These are phyloP conservation scores for Selaginella tamariscina DNA, from an alignment of 75 land plant genomes.

Conservation along the genomic window DNA sequence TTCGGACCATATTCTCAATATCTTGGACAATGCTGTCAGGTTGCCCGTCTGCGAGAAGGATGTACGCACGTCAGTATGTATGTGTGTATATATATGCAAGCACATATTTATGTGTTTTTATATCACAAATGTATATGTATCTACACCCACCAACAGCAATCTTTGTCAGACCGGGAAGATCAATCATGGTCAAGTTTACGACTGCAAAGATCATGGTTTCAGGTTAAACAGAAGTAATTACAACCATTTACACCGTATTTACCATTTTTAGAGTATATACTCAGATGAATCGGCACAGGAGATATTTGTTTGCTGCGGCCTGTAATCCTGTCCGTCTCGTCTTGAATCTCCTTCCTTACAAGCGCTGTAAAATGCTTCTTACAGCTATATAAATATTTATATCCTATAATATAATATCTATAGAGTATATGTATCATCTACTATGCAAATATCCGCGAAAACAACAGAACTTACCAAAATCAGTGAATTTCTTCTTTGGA, in stretches of 20 bases:
- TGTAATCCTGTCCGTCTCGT: conserved; percentile 85
- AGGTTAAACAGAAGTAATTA: neutral
- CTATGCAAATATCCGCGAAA: neutral
- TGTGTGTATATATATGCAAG: conserved; percentile 1
- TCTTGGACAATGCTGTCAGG: conserved; percentile 9
- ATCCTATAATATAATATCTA: too few relatives aligned
- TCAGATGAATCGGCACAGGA: conserved; percentile 77
- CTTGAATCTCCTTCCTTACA: conserved; percentile 80
- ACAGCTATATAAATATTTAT: too few relatives aligned
- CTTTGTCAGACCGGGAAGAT: conserved; percentile 94
- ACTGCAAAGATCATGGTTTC: conserved; percentile 50
- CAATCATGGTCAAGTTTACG: conserved; percentile 84
- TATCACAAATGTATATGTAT: too few relatives aligned
- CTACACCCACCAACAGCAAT: conserved; percentile 81
- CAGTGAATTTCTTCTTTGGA: conserved; percentile 61
- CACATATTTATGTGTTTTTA: conserved; percentile 2
- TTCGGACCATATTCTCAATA: conserved; percentile 8
- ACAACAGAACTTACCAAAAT: conserved; percentile 48
- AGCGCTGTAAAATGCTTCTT: too few relatives aligned
- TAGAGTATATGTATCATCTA: too few relatives aligned
- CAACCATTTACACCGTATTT: neutral
- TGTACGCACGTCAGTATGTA: neutral
- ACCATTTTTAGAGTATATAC: conserved; percentile 85
- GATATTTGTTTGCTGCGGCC: conserved; percentile 74
- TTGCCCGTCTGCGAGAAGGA: conserved; percentile 2